Evolutionary conservation across 306 rosid genomes (phyloP), one percentile per base, ranked within the genome.

Genomic region (peach (Prunus persica)): DNA sequence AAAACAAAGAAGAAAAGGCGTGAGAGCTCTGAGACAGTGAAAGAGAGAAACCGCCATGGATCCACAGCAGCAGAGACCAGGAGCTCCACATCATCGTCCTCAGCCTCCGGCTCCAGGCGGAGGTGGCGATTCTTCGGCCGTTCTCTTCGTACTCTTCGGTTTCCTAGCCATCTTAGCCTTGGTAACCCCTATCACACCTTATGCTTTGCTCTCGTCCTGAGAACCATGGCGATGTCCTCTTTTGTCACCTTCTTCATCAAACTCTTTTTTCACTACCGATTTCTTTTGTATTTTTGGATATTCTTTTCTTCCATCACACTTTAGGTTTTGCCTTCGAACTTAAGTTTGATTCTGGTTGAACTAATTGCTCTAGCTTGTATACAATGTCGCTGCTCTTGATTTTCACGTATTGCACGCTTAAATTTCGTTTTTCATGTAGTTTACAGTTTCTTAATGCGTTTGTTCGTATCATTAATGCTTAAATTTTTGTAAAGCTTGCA

Each of bases 1-100:
- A n/a, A 38, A 25, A 45, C 55, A 24, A 5, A 6, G 69, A 11
- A 12, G 25, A 13, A 67, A 68, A 15, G 7, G 58, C 58, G 56
- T 25, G 60, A 52, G 49, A 6, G 11, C 50, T 3, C 50, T 8
- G 2, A 16, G 22, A 30, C 67, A 7, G 65, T n/a, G 54, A 24
- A 6, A 54, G 41, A 28, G 65, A 28, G 32, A 49, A 12, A 67
- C 78, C 84, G 87, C 88, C 83, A 93, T 91, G 97, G 95, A 93
- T 82, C 77, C 82, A 5, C 85, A 68, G 46, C 94, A 52, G 19
- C 88, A 43, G 72, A 69, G 79, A 45, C 63, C 72, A 11, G 27
- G 49, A 66, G 11, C 83, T 67, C 77, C 79, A 51, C 81, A 54
- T 20, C 69, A 70, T 41, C 88, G 78, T 5, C 67, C 84, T 58